Conservation (phyloP, 805 yeast genomes). For the Suhomyces prunicola region DNA sequence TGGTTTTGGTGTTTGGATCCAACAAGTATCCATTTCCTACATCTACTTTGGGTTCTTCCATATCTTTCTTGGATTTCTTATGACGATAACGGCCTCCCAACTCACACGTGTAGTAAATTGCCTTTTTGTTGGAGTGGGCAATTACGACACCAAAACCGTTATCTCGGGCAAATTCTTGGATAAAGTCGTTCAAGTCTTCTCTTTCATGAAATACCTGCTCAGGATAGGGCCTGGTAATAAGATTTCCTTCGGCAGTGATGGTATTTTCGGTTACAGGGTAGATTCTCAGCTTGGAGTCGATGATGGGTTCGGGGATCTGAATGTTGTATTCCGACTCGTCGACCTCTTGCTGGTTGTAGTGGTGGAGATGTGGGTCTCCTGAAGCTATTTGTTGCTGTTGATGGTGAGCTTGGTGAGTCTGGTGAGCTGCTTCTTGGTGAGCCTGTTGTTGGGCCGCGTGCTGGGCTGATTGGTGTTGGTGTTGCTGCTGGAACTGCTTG, state of each 20-base stretch:
- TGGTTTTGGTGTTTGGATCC: constrained; percentile 44
- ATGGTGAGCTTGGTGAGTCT: constrained; percentile 8
- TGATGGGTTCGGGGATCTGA: constrained; percentile 46
- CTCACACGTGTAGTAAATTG: constrained; percentile 58
- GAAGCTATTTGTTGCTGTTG: constrained; percentile 11
- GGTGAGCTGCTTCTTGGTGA: neutral
- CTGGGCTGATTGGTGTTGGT: neutral
- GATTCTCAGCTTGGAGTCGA: constrained; percentile 40
- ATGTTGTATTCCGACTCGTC: constrained; percentile 42
- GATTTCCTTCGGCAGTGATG: constrained; percentile 46
- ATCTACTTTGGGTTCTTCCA: constrained; percentile 21
- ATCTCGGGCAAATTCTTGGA: constrained; percentile 53
- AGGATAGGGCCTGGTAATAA: constrained; percentile 53
- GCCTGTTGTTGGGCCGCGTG: neutral
- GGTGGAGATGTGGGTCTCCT: constrained; percentile 9
- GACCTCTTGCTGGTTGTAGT: constrained; percentile 19
- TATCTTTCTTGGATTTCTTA: constrained; percentile 33
- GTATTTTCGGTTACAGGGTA: constrained; percentile 44
- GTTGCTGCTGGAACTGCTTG: constrained; percentile 4
- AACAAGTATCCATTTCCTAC: constrained; percentile 33
- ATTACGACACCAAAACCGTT: constrained; percentile 59
- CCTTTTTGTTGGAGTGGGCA: constrained; percentile 57
- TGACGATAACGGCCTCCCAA: constrained; percentile 56
- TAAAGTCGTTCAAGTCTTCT: constrained; percentile 50
- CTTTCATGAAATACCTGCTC: constrained; percentile 51